Percentiles rank a stretch among this genome's conserved stretches.
Conservation (phyloP, 2,329 filamentous ascomycete species). For the Allantophomopsis cytisporea region DNA sequence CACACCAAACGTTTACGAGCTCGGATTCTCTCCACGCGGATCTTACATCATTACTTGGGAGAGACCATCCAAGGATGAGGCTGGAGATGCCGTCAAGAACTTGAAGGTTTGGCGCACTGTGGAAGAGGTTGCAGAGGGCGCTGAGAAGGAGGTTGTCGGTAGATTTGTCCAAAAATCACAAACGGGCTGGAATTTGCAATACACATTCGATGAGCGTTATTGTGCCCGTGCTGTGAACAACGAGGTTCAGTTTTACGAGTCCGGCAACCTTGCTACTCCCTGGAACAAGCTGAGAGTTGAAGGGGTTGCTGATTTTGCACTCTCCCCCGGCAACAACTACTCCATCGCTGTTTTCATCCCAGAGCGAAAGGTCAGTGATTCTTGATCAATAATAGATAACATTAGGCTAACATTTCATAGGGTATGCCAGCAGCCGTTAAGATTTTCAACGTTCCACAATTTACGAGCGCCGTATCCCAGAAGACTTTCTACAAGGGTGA, state of each 20-base stretch:
- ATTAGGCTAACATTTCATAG: conserved; percentile 26
- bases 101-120: conserved; percentile 89
- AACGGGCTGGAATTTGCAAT: conserved; percentile 94
- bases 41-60: conserved; percentile 97
- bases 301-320: conserved; percentile 76
- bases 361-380: conserved; percentile 63
- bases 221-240: conserved; percentile 92
- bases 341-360: conserved; percentile 91
- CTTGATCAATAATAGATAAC: not conserved
- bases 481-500: conserved; percentile 99
- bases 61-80: conserved; percentile 81
- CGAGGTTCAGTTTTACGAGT: conserved; percentile 94
- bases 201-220: conserved; percentile 84
- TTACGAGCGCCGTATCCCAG: conserved; percentile 71
- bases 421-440: conserved; percentile 89
- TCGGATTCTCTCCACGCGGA: conserved; percentile 85
- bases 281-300: conserved; percentile 95
- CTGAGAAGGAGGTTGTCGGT: conserved; percentile 63
- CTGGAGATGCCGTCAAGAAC: conserved; percentile 89
- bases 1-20: conserved; percentile 77
- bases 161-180: conserved; percentile 92
- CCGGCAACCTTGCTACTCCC: conserved; percentile 68
- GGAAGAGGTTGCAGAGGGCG: conserved; percentile 48
- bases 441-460: conserved; percentile 86
- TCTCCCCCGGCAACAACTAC: conserved; percentile 81